Evolutionary conservation across 768 basidiomycete species (phyloP), one percentile per base, ranked within the genome.

Genomic region (Suillus sp.): DNA sequence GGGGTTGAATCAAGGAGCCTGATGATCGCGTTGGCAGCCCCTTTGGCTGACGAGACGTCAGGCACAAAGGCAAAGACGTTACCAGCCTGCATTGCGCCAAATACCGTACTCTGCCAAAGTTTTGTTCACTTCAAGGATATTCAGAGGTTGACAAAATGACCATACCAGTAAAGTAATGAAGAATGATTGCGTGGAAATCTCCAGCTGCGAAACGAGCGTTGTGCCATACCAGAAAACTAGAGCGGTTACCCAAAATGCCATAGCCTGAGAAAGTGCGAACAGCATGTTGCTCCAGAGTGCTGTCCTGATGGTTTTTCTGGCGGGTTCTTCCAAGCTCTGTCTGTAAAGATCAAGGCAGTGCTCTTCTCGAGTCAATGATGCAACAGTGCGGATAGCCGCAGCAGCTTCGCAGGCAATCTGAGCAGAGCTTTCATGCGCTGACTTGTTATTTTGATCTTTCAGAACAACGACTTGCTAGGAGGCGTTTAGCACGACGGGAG

Each of bases 331-430:
- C 59, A 97, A 79, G 68, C 87, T 89, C 61, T 81, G 62, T 68
- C 86, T 86, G 75, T 93, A 93, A 7, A 85, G 70, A 20, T 78
- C 69, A 56, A 83, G 80, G 71, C 92, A 93, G 65, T 95, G 92
- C 32, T 88, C 83, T 73, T 98, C 96, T 25, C 95, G 81, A 0
- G 94, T 96, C 50, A 98, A 80, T 1, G 89, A 83, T 10, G 95
- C 94, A 38, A 98, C 95, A 1, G 96, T 97, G 40, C 92, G 85
- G 67, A 98, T 96, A 13, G 96, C 84, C 7, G 84, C 90, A 35
- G 94, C 93, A 35, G 94, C 93, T 74, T 98, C 96, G 67, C 94
- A 95, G 43, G 95, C 95, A n/a, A 95, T 72, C 64, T 96, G 94
- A 7, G 95, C 92, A 30, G 92, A 93, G 9, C 75, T 75, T 68